Conservation (phyloP, 1,284 basidiomycete species). For the Ceratobasidium papillatum region DNA sequence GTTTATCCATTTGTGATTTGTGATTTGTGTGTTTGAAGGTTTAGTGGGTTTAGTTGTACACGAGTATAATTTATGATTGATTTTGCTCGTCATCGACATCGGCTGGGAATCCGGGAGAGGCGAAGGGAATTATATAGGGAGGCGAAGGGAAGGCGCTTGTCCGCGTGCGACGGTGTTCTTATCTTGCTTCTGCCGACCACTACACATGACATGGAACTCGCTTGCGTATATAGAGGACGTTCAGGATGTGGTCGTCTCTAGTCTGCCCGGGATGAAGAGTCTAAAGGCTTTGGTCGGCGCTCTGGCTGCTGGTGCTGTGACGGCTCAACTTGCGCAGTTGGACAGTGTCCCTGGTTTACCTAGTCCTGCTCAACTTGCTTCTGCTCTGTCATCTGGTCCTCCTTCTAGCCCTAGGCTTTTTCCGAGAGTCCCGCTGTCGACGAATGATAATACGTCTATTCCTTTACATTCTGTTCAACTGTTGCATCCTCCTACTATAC, state of each 20-base stretch:
- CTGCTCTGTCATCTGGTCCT: constrained; percentile 45
- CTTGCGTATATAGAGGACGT: not conserved
- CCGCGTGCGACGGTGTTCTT: not conserved
- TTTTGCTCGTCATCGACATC: not conserved
- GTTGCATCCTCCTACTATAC: constrained; percentile 29
- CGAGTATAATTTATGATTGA: constrained; percentile 1
- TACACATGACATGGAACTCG: constrained; percentile 3
- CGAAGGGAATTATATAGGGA: no score
- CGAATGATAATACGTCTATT: constrained; percentile 52
- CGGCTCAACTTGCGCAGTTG: constrained; percentile 21
- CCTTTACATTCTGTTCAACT: constrained; percentile 46
- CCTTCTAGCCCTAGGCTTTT: constrained; percentile 43
- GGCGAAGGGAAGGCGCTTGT: not conserved
- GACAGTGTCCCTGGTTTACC: constrained; percentile 23
- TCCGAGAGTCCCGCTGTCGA: constrained; percentile 53
- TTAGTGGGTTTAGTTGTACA: not conserved
- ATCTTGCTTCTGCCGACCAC: not conserved
- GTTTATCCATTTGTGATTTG: not conserved
- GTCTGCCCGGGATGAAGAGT: not conserved
- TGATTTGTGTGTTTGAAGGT: not conserved
- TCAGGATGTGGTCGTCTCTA: not conserved
- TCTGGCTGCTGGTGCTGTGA: not conserved
- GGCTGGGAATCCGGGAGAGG: no score
- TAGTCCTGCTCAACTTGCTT: constrained; percentile 22
- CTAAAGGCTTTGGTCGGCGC: not conserved